Evolutionary conservation across 768 basidiomycete genomes (phyloP).

Genomic region (Rossbeevera mucosa): DNA sequence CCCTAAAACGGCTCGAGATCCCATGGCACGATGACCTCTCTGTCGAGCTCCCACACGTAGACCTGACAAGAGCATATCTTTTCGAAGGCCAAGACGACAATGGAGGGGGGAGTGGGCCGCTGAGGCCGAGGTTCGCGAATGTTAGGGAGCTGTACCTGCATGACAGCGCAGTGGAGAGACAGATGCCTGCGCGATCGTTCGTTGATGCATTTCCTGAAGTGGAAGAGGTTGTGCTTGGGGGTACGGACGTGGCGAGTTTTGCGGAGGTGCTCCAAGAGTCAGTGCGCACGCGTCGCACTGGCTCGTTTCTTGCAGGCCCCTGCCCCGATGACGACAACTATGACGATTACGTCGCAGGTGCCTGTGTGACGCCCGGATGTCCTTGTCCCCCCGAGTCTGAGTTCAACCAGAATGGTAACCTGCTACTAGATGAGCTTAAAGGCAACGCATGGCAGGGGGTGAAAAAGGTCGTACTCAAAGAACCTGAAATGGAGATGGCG

Average conservation of each 20-base stretch:
- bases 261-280: slow-evolving; percentile 9
- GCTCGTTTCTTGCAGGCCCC: not conserved
- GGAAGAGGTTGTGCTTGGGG: slow-evolving; percentile 14
- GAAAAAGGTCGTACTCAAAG: slow-evolving; percentile 7
- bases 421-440: not conserved
- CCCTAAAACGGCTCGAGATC: slow-evolving; percentile 13
- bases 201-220: slow-evolving; percentile 16
- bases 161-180: slow-evolving; percentile 5
- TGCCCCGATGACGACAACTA: not conserved
- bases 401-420: not conserved
- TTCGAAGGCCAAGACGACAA: not conserved
- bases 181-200: slow-evolving; percentile 13
- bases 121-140: slow-evolving; percentile 7
- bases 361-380: not conserved
- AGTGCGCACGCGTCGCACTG: not conserved
- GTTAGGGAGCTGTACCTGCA: slow-evolving; percentile 12
- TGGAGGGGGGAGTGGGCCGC: not conserved
- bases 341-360: not conserved
- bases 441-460: slow-evolving; percentile 10
- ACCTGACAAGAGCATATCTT: slow-evolving; percentile 10
- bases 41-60: not conserved
- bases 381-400: not conserved
- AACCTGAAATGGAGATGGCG: slow-evolving; percentile 4
- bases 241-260: slow-evolving; percentile 9
- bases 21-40: slow-evolving; percentile 17